Evolutionary conservation across 1,284 basidiomycete genomes (phyloP).

Genomic region (Austropuccinia psidii): DNA sequence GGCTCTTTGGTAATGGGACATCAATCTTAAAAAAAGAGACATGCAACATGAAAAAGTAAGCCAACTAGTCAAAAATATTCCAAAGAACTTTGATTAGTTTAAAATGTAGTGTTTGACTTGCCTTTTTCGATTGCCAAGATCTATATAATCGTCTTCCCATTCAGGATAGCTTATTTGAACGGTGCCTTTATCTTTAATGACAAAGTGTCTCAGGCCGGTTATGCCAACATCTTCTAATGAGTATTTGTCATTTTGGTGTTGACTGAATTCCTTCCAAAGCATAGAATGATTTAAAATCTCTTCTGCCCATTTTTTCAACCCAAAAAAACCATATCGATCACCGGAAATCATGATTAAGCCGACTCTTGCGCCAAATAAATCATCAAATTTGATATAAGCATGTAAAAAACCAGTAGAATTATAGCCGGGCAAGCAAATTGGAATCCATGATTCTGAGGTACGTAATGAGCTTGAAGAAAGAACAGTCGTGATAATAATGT

Average conservation of each 20-base stretch:
- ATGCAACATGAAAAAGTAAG: conserved; percentile 9
- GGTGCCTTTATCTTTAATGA: conserved; percentile 80
- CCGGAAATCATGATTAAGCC: conserved; percentile 30
- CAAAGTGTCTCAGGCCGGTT: conserved; percentile 81
- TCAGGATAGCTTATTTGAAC: conserved; percentile 78
- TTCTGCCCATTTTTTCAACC: conserved; percentile 6
- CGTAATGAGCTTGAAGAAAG: conserved; percentile 57
- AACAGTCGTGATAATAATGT: conserved; percentile 48
- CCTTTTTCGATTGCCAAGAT: conserved; percentile 57
- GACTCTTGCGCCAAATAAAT: not conserved
- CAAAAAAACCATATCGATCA: conserved; percentile 33
- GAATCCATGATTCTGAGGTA: conserved; percentile 78
- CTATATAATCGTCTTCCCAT: conserved; percentile 74
- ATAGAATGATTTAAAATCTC: not conserved
- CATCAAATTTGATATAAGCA: conserved; percentile 73
- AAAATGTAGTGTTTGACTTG: conserved; percentile 41
- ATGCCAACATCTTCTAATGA: conserved; percentile 57
- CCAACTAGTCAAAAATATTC: not conserved
- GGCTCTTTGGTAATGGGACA: conserved; percentile 6
- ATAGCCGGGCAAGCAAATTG: conserved; percentile 91
- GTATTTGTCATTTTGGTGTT: not conserved
- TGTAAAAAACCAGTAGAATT: conserved; percentile 85
- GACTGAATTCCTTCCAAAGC: conserved; percentile 33
- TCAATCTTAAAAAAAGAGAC: conserved; percentile 4
- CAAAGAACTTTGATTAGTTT: conserved; percentile 40